Base-by-base conservation (phyloP, 2,329 filamentous ascomycete species). In the Phialophora verrucosa region DNA sequence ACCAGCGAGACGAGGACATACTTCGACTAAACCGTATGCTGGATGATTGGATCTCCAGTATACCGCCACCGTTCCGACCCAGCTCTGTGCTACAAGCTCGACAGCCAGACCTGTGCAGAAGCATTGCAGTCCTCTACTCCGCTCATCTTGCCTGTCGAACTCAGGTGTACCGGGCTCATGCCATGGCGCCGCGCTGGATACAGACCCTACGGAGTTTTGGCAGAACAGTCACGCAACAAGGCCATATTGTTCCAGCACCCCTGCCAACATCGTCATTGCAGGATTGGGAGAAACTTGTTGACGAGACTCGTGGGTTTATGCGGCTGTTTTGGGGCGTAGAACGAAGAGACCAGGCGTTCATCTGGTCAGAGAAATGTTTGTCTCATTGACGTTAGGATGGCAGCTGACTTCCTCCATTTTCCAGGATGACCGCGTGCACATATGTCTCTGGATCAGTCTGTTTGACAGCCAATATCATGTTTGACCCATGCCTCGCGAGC, bases 401-500 rank as follows among this genome's bases (percentile, higher is more conserved):
- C 11, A 35, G 32, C 32, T 35, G 59, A 65, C 56, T 51, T 14
- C 20, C n/a, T 50, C 23, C 32, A 14, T 44, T 17, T 27, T 38
- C 12, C 35, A 70, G 68, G 59, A 62, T 56, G 27, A 69, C 42
- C 17, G 62, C 53, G 23, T 70, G 68, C 51, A 61, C 68, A 42
- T 64, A 70, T 31, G 65, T 68, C 50, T 61, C 59, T 27, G 66
- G 62, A 51, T 63, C 68, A 56, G 29, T 70, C 25, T 29, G 64
- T 12, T 58, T 70, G 55, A 70, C 66, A 29, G 63, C 68, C n/a
- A 70, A 70, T 25, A 64, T 12, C 42, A 69, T 70, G 63, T 55
- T 66, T 23, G 59, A 57, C 17, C 44, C 60, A 3, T 49, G n/a
- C 11, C 55, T 64, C 49, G 50, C 62, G 27, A 38, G 42, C 27